Conservation (phyloP, 2,329 filamentous ascomycete species). For the Didymella sp. region DNA sequence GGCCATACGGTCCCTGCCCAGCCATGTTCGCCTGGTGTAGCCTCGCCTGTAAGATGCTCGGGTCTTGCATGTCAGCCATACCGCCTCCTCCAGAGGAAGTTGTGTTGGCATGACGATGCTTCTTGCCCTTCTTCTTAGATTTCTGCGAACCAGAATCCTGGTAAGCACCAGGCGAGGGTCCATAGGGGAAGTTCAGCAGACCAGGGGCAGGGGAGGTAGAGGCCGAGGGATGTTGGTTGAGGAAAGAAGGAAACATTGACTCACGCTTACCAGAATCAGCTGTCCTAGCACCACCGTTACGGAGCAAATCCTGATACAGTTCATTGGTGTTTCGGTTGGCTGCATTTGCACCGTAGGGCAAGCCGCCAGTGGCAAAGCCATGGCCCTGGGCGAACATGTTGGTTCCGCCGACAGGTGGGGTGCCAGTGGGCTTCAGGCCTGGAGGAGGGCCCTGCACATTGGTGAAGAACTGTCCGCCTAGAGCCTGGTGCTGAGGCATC, state of each 20-base stretch:
- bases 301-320: constrained; percentile 78
- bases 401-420: constrained; percentile 79
- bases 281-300: constrained; percentile 73
- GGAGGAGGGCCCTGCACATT: constrained; percentile 92
- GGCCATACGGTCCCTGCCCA: constrained; percentile 89
- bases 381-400: constrained; percentile 91
- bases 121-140: constrained; percentile 99
- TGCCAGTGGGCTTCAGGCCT: constrained; percentile 92
- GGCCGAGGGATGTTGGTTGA: constrained; percentile 83
- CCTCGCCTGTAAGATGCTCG: constrained; percentile 98
- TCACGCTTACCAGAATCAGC: constrained; percentile 96
- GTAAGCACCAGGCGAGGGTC: constrained; percentile 81
- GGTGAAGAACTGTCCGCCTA: constrained; percentile 76
- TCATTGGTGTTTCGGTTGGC: constrained; percentile 78
- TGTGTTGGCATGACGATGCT: constrained; percentile 99
- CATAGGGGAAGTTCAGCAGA: constrained; percentile 91
- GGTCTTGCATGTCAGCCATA: constrained; percentile 99
- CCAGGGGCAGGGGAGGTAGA: constrained; percentile 88
- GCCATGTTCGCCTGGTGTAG: constrained; percentile 85
- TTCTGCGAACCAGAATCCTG: constrained; percentile 88
- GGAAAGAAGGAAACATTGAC: constrained; percentile 93
- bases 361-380: constrained; percentile 73
- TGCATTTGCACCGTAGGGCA: constrained; percentile 67
- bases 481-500: constrained; percentile 60
- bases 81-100: constrained; percentile 99